phyloP scores from a whole-genome alignment of 768 basidiomycete species.

The Hypholoma fasciculare region DNA sequence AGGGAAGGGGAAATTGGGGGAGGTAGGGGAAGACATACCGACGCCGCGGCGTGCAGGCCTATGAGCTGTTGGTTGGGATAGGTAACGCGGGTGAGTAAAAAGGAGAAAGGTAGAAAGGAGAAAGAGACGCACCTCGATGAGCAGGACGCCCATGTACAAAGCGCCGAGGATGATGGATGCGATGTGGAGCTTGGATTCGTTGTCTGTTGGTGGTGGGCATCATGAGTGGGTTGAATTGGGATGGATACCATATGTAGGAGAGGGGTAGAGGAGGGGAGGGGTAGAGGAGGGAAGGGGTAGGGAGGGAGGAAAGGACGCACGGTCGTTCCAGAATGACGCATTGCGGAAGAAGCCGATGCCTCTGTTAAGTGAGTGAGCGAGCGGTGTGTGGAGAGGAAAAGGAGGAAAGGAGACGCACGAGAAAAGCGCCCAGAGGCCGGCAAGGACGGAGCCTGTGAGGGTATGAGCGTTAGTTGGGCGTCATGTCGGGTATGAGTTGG shows the following conservation, averaged over 20 bases:
- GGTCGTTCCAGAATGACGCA: constrained; percentile 42
- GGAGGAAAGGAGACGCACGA: constrained; percentile 38
- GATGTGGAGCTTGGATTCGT: constrained; percentile 44
- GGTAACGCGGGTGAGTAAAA: background rate
- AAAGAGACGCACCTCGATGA: constrained; percentile 41
- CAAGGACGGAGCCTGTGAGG: constrained; percentile 40
- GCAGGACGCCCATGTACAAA: constrained; percentile 49
- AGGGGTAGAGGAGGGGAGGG: no score
- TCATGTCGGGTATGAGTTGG: no score
- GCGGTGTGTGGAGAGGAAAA: background rate
- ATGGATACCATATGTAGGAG: no score
- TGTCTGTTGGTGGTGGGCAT: no score
- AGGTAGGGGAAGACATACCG: constrained; percentile 38
- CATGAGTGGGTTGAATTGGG: no score
- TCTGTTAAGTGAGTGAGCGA: no score
- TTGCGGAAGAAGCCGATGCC: constrained; percentile 59
- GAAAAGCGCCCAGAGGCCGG: constrained; percentile 60
- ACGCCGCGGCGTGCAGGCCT: constrained; percentile 50
- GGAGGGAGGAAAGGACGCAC: constrained; percentile 35
- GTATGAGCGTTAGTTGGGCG: background rate
- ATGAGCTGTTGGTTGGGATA: constrained; percentile 28
- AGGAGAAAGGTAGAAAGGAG: no score
- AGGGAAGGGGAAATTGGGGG: no score
- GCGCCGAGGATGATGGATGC: constrained; percentile 62
- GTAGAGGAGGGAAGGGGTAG: no score